A percentile compares a stretch with the other conserved stretches of the same genome.
Evolutionary conservation across 164 flowering plant genomes (phyloP).

Genomic region (Paratinospora sagittata): DNA sequence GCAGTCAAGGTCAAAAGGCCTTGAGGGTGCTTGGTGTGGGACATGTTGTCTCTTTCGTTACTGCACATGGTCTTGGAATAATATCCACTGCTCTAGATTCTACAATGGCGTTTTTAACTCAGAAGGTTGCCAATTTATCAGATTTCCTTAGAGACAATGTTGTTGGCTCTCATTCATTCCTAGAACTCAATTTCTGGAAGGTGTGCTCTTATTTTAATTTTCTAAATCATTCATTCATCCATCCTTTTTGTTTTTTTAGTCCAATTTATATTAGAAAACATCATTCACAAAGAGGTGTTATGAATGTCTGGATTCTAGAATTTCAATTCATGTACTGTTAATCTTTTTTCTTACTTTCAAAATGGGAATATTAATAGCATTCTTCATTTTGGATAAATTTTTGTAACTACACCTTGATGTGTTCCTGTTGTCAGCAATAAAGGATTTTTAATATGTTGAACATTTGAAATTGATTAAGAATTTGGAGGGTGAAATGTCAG

Average conservation of each 20-base stretch:
- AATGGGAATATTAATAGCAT: neutral
- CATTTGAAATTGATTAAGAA: neutral
- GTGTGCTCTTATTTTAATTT: conserved; percentile 11
- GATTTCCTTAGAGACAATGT: conserved; percentile 19
- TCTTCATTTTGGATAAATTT: neutral
- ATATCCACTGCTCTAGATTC: conserved; percentile 13
- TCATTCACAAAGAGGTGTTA: neutral
- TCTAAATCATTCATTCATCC: neutral
- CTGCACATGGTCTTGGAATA: conserved; percentile 21
- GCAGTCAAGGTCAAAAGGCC: conserved; percentile 20
- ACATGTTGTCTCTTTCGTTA: conserved; percentile 19
- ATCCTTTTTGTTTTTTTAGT: too few species aligned
- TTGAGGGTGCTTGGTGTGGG: conserved; percentile 19
- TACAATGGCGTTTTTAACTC: conserved; percentile 13
- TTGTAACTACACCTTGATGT: neutral
- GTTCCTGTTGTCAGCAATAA: neutral
- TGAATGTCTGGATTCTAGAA: too few species aligned
- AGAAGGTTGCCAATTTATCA: conserved; percentile 18
- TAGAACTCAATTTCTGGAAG: conserved; percentile 23
- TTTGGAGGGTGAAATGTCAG: too few species aligned
- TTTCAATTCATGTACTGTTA: neutral
- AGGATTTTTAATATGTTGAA: neutral
- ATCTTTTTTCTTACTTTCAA: neutral
- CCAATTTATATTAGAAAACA: too few species aligned
- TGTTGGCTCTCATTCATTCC: conserved; percentile 13